phyloP scores from a whole-genome alignment of 2,329 filamentous ascomycete genomes.

The Huntiella savannae region DNA sequence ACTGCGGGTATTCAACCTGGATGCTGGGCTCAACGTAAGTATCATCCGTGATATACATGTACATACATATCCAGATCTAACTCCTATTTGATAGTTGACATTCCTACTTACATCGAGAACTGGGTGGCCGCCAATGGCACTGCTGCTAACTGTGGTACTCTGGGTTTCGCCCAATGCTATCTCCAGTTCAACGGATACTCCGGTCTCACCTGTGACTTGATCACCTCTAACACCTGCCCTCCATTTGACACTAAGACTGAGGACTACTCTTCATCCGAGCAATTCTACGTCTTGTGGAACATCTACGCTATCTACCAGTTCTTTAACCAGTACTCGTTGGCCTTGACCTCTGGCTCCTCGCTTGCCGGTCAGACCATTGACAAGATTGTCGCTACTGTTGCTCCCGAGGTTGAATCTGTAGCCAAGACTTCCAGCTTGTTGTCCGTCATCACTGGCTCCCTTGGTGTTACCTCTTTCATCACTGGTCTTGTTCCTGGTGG shows the following conservation, averaged over 20 bases:
- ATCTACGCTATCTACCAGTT: constrained; percentile 16
- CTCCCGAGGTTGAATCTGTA: constrained; percentile 13
- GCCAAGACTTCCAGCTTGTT: constrained; percentile 11
- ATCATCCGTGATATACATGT: not conserved
- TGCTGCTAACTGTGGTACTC: constrained; percentile 14
- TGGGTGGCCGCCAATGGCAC: constrained; percentile 16
- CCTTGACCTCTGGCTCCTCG: constrained; percentile 14
- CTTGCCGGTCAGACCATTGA: constrained; percentile 15
- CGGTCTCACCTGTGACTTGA: constrained; percentile 15
- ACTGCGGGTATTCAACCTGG: constrained; percentile 1
- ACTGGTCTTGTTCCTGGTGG: constrained; percentile 13
- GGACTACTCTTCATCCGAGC: constrained; percentile 14
- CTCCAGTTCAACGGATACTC: constrained; percentile 16
- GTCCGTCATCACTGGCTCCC: constrained; percentile 12
- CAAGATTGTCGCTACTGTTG: constrained; percentile 15
- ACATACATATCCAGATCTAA: not conserved
- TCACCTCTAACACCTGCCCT: constrained; percentile 15
- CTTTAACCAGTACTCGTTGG: constrained; percentile 16
- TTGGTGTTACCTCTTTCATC: constrained; percentile 13
- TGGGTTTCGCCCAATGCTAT: constrained; percentile 16
- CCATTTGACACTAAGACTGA: constrained; percentile 12
- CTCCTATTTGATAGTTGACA: constrained; percentile 9
- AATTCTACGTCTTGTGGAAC: constrained; percentile 17
- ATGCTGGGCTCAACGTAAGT: constrained; percentile 8
- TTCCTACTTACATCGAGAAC: constrained; percentile 14